Conservation (phyloP, 2,329 filamentous ascomycete genomes). For the Ophiosphaerella korrae region DNA sequence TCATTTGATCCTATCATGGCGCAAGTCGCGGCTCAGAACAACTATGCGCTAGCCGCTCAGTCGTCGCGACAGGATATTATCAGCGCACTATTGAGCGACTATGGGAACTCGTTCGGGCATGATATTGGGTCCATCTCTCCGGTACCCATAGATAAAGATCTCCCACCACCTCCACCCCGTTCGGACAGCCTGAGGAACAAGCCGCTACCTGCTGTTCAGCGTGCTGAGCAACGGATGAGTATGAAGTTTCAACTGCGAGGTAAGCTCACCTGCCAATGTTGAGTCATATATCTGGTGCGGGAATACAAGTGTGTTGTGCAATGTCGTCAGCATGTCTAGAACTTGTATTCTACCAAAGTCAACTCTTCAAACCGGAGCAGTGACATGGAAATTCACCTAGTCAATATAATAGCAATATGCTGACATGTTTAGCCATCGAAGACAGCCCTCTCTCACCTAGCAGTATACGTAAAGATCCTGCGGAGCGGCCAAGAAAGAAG, state of each 20-base stretch:
- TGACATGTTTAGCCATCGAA: constrained; percentile 16
- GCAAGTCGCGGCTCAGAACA: constrained; percentile 30
- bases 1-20: constrained; percentile 26
- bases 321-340: no score
- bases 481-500: constrained; percentile 25
- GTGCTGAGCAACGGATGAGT: constrained; percentile 29
- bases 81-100: constrained; percentile 47
- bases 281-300: no score
- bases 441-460: constrained; percentile 15
- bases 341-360: no score
- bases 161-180: constrained; percentile 36
- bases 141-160: constrained; percentile 35
- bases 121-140: constrained; percentile 29
- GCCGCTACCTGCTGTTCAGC: constrained; percentile 28
- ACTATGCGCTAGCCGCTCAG: constrained; percentile 29
- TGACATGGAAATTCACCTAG: background rate
- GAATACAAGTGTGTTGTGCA: no score
- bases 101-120: constrained; percentile 39
- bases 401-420: background rate
- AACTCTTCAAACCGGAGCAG: no score
- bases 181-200: constrained; percentile 31
- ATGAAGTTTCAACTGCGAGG: constrained; percentile 44
- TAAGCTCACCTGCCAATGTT: constrained; percentile 16
- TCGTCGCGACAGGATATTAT: constrained; percentile 45
- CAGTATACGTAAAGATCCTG: constrained; percentile 22